phyloP scores from a whole-genome alignment of 1,139 yeast species.

The Taphrina pruni region DNA sequence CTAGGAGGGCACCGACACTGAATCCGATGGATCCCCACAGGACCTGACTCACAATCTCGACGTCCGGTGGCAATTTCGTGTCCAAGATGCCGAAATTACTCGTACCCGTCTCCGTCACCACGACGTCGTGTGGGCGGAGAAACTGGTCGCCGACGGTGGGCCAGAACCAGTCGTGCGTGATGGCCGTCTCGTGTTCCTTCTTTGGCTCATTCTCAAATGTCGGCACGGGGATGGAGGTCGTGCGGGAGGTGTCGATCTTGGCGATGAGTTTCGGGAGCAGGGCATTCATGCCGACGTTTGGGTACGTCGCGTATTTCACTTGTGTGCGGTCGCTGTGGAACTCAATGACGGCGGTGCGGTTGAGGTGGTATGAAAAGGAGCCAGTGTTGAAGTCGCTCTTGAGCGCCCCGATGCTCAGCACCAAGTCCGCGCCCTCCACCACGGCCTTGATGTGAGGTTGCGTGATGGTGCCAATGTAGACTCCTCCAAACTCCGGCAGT shows the following conservation, averaged over 20 bases:
- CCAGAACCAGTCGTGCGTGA: conserved; percentile 47
- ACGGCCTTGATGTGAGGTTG: conserved; percentile 55
- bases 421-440: conserved; percentile 53
- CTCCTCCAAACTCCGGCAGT: conserved; percentile 64
- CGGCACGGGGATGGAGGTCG: conserved; percentile 47
- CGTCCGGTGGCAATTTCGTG: conserved; percentile 61
- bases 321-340: conserved; percentile 58
- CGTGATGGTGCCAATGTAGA: conserved; percentile 63
- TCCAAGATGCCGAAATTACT: conserved; percentile 75
- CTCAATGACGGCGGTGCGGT: conserved; percentile 52
- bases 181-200: conserved; percentile 45
- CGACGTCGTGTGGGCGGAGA: conserved; percentile 65
- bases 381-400: conserved; percentile 57
- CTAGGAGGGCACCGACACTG: conserved; percentile 83
- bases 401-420: conserved; percentile 55
- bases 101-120: conserved; percentile 80
- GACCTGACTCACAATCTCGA: conserved; percentile 64
- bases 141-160: conserved; percentile 49
- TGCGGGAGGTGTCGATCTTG: conserved; percentile 51
- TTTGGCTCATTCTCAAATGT: conserved; percentile 17
- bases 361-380: conserved; percentile 54
- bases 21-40: conserved; percentile 85
- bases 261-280: conserved; percentile 56
- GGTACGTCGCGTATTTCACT: conserved; percentile 54
- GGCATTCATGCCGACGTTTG: conserved; percentile 44